These are phyloP conservation scores for Capsicum chinense DNA, from an alignment of 257 asterid genomes.

Conservation along the genomic window DNA sequence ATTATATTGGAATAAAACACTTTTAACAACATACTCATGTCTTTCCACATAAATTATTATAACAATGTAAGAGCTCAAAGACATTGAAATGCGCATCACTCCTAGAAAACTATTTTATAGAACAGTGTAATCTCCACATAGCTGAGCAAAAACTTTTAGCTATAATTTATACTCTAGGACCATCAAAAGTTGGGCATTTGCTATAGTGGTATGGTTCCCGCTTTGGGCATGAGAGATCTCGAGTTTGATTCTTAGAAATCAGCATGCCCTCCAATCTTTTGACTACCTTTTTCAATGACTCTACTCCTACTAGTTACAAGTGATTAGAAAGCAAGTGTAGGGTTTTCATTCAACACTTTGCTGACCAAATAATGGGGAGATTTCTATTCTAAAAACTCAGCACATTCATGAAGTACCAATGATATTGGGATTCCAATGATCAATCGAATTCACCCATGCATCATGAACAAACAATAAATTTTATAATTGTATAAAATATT, in stretches of 20 bases:
- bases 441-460: background rate
- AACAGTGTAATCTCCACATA: slow-evolving; percentile 10
- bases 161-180: background rate
- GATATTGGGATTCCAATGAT: background rate
- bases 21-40: background rate
- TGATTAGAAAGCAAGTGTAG: no score
- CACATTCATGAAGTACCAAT: background rate
- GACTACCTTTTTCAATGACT: background rate
- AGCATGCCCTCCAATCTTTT: slow-evolving; percentile 43
- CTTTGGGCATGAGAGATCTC: slow-evolving; percentile 81
- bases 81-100: background rate
- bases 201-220: slow-evolving; percentile 87
- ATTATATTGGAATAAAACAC: background rate
- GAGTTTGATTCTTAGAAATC: slow-evolving; percentile 54
- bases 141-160: background rate
- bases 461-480: background rate
- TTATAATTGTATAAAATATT: background rate
- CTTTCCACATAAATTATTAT: no score
- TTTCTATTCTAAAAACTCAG: background rate
- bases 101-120: background rate
- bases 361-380: background rate
- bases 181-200: slow-evolving; percentile 56
- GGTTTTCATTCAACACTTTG: no score
- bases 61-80: background rate
- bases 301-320: no score